Conservation (phyloP, 106 monocot genomes). For the Vanilla planifolia region DNA sequence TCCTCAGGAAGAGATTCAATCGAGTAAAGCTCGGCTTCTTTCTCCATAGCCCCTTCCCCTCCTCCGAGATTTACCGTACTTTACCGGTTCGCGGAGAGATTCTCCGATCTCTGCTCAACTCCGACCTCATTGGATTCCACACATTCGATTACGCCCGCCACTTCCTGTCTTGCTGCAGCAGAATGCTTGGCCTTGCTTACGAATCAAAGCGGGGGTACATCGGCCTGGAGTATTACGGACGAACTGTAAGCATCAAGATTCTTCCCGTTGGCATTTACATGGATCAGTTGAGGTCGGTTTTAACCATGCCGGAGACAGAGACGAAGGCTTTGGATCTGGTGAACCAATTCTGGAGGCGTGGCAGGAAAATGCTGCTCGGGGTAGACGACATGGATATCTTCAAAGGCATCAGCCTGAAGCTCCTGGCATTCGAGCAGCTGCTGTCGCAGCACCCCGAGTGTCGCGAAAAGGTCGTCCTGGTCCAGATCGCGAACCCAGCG, state of each 20-base stretch:
- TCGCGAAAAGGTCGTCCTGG: conserved; percentile 38
- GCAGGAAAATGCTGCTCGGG: conserved; percentile 42
- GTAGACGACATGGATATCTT: conserved; percentile 81
- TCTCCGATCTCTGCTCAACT: conserved; percentile 51
- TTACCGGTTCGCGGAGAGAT: conserved; percentile 58
- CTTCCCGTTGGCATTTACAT: conserved; percentile 71
- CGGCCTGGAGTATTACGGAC: conserved; percentile 61
- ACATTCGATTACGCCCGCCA: conserved; percentile 78
- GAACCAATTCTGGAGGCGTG: conserved; percentile 27
- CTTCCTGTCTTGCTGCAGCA: conserved; percentile 59
- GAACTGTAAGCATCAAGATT: conserved; percentile 62
- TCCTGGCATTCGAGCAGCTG: conserved; percentile 62
- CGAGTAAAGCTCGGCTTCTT: conserved; percentile 73
- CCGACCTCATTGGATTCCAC: conserved; percentile 67
- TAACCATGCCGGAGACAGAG: conserved; percentile 35
- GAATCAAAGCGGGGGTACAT: conserved; percentile 69
- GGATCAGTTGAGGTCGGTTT: conserved; percentile 47
- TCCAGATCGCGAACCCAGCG: conserved; percentile 75
- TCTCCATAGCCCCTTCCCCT: conserved; percentile 68
- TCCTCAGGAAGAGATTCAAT: conserved; percentile 62
- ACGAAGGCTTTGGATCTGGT: conserved; percentile 39
- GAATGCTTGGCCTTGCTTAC: conserved; percentile 65
- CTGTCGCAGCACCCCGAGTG: conserved; percentile 46
- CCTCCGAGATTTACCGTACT: conserved; percentile 60
- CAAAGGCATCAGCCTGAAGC: conserved; percentile 65